A percentile compares a stretch with the other conserved stretches of the same genome.
These are phyloP conservation scores for Rhazya stricta DNA, from an alignment of 257 asterid genomes.

Conservation along the genomic window DNA sequence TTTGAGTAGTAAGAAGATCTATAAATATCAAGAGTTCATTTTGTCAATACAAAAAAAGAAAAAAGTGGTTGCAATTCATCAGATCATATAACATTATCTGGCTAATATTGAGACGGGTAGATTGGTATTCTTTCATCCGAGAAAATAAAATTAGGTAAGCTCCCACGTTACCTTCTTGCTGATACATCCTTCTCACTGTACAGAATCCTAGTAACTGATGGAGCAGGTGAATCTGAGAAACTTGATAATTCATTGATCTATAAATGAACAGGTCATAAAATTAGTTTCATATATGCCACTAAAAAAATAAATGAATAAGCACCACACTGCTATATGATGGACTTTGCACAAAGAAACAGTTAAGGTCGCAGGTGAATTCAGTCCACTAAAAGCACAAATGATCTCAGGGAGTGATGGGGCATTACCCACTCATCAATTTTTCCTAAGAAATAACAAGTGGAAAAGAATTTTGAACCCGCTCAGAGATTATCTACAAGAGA, in stretches of 20 bases:
- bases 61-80: background rate
- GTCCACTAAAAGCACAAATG: background rate
- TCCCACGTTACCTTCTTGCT: conserved; percentile 60
- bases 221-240: conserved; percentile 82
- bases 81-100: background rate
- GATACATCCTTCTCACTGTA: conserved; percentile 83
- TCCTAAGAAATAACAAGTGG: background rate
- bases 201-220: conserved; percentile 84
- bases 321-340: background rate
- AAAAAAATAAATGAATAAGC: background rate
- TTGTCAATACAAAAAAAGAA: background rate
- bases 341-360: background rate
- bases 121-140: background rate
- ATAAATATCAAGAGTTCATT: background rate
- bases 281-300: conserved; percentile 2
- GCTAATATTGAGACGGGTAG: background rate
- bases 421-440: background rate
- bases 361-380: background rate
- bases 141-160: conserved; percentile 1
- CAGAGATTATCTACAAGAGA: background rate
- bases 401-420: background rate
- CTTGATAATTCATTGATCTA: conserved; percentile 82
- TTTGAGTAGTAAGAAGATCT: background rate
- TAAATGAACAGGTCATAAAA: conserved; percentile 1
- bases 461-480: background rate